Evolutionary conservation across 2,329 filamentous ascomycete genomes (phyloP), one percentile per base, ranked within the genome.

Genomic region (Penicillium sp.): DNA sequence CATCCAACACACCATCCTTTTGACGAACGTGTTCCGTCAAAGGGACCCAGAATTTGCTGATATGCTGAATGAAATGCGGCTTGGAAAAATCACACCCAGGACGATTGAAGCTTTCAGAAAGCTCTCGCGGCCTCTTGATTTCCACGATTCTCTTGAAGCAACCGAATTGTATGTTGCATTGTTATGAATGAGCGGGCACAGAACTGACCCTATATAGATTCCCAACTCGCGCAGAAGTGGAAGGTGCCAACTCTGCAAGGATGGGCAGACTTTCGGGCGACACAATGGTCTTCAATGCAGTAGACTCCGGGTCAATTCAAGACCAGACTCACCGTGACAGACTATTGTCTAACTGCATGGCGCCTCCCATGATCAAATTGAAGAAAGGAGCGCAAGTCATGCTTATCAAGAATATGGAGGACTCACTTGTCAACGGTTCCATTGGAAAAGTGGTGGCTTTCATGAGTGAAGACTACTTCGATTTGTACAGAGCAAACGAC

Each of bases 381-480:
- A 97, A 97, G 72, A 88, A 94, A 58, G 90, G 92, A 9, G 90
- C 94, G 0, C 95, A 99, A 70, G 95, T 99, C 42, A 99, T 99
- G 94, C 79, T 99, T n/a, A 97, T 99, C 80, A 99, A 99, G 74
- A 99, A 99, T 65, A 88, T 97, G 76, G 94, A 99, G 67, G 91
- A 96, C 38, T 87, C 85, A 0, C 81, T 99, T 0, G 94, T 97
- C 62, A 99, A 99, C 68, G 94, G 94, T 4, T 96, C 93, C 0
- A 80, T 99, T 9, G 94, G 94, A 22, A 92, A 89, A 57, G 88
- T 99, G 4, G 81, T 88, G 11, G 85, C 82, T 5, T 96, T 96
- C 72, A 92, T 92, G 87, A 84, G 81, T 48, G 84, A 88, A 60
- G 76, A 78, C 41, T 83, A 79, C 27, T 88, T 87, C 60, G 82